These are phyloP conservation scores for Fraxinus anomala DNA, from an alignment of 257 asterid species.

Conservation along the genomic window DNA sequence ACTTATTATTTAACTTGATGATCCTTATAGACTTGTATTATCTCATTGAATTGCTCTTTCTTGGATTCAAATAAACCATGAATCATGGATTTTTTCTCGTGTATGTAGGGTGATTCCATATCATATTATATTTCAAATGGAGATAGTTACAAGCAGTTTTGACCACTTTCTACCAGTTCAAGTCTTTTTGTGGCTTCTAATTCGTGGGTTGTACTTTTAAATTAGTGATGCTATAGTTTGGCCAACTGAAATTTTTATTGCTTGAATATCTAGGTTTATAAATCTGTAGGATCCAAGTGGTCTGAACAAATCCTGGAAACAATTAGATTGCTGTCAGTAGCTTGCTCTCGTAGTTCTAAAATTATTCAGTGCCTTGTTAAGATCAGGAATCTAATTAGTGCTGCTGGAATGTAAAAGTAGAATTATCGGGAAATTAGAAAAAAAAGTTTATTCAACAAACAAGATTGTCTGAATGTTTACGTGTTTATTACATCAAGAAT, in stretches of 20 bases:
- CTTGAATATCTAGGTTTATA: conserved; percentile 62
- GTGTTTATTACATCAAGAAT: too few relatives aligned
- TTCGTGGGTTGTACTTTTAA: neutral
- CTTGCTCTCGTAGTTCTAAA: neutral
- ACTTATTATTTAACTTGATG: too few relatives aligned
- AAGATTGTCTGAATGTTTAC: too few relatives aligned
- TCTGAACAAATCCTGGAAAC: conserved; percentile 77
- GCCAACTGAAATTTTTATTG: neutral
- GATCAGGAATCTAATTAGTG: neutral
- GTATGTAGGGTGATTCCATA: conserved; percentile 73
- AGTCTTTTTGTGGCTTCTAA: conserved; percentile 8
- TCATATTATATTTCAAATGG: conserved; percentile 55
- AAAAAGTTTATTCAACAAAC: too few relatives aligned
- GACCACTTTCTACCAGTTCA: conserved; percentile 91
- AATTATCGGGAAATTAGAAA: too few relatives aligned
- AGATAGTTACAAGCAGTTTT: conserved; percentile 71
- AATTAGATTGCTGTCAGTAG: conserved; percentile 13
- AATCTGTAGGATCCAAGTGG: conserved; percentile 62
- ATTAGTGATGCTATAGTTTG: neutral
- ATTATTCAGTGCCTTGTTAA: neutral
- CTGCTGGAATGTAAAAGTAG: too few relatives aligned
- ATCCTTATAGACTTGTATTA: neutral
- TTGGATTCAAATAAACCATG: neutral
- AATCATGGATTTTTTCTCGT: neutral
- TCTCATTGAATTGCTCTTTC: neutral